Base-by-base conservation (phyloP, 257 asterid species). In the Fraxinus americana region DNA sequence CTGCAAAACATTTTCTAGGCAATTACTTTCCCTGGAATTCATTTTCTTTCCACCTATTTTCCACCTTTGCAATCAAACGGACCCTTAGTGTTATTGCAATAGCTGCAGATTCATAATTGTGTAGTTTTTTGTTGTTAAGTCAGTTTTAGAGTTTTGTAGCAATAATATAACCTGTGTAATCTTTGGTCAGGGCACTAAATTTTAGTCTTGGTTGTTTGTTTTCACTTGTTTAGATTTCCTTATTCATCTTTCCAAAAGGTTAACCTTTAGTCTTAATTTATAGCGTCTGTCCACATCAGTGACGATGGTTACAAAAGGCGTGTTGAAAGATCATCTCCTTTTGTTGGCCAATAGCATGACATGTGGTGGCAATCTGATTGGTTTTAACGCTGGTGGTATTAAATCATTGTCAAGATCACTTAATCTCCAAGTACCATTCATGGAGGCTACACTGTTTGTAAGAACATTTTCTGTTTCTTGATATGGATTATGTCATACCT, bases 281-380 rank as follows among this genome's bases (percentile, higher is more conserved):
- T 85, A 96, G 99, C 98, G 99, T 61, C 85, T 96, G 74, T 90
- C 97, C 36, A 90, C 96, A 32, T 96, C 99, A 34, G 99, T 96
- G 81, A 93, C 94, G 16, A 90, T 91, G 97, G 99, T 96, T 30
- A 93, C 99, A 38, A 96, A 93, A 86, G 99, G 98, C 67, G 99
- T 96, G 73, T 94, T 96, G 77, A 96, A 92, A 85, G 99, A 96
- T 77, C 99, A 96, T 84, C 94, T 96, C 71, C 93, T 96, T 69
- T 76, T 96, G 81, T 78, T 96, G 86, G 98, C 94, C 9, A 93
- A 93, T 84, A 93, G 96, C 90, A 96, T 96, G 99, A 93, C 98
- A 39, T 92, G 94, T 78, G 88, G 93, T 82, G 99, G 99, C 63
- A 90, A 87, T 59, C 77, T 96, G 85, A 85, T 93, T 86, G 99